Evolutionary conservation across 225 moss, liverwort and hornwort genomes (phyloP).

Genomic region (Lunularia cruciata): DNA sequence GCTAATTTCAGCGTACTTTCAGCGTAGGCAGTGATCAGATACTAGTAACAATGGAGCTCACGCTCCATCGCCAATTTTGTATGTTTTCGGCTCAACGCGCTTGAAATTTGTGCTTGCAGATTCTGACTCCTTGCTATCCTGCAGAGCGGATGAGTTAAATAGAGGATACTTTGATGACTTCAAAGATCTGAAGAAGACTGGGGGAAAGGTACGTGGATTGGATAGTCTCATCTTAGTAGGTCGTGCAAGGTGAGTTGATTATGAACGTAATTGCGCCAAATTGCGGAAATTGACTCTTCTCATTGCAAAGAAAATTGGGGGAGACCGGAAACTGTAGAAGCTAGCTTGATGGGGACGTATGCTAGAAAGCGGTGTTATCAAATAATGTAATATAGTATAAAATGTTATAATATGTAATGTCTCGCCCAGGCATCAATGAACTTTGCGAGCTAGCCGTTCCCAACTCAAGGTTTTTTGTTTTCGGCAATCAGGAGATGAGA

Average conservation of each 20-base stretch:
- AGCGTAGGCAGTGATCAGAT: background rate
- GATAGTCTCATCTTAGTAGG: no score
- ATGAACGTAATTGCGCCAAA: no score
- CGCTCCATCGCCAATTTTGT: background rate
- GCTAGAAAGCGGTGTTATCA: no score
- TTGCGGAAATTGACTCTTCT: background rate
- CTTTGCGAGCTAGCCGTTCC: no score
- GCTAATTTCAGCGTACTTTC: background rate
- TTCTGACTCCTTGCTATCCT: background rate
- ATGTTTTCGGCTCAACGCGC: background rate
- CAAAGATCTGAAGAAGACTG: constrained; percentile 41
- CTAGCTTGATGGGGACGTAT: no score
- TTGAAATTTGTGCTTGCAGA: background rate
- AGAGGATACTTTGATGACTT: constrained; percentile 52
- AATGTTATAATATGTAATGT: no score
- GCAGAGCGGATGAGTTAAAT: constrained; percentile 51
- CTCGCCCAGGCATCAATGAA: no score
- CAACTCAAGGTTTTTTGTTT: no score
- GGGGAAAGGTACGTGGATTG: constrained; percentile 44
- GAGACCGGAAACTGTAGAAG: background rate
- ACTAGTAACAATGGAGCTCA: background rate
- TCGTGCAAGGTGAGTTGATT: no score
- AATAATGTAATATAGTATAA: no score
- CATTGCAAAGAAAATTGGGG: background rate
- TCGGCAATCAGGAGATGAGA: no score